Base-by-base conservation (phyloP, 1,284 basidiomycete species). In the Heterobasidion occidentale region DNA sequence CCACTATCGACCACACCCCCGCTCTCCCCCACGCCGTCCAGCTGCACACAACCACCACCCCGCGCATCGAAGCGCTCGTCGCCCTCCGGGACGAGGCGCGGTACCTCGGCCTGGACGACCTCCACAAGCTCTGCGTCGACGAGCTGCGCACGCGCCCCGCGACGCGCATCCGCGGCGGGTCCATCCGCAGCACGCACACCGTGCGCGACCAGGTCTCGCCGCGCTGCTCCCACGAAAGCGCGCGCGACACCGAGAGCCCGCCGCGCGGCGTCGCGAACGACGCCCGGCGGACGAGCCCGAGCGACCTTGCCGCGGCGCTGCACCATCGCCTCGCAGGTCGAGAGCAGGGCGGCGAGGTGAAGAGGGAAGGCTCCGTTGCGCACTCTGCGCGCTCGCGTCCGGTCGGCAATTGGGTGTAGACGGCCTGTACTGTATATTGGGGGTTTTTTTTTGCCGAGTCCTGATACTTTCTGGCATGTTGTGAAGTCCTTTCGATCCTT, bases 21-120 rank as follows among this genome's bases (percentile, higher is more conserved):
- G 62, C 68, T 15, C 77, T 91, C 11, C 88, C 89, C 1, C 80
- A 80, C 46, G 74, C 77, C 4, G 77, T 80, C 2, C 79, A 80
- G 54, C 75, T 83, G 38, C 74, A 76, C 57, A 68, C 75, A 36
- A 71, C 70, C 34, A 72, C 76, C 3, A 70, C 75, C 9, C 65
- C 71, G 1, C 80, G 81, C 15, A 70, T 89, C 15, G 86, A 88
- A 53, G 73, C 74, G 0, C 76, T 90, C 15, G 76, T 88, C 46
- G 85, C 88, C 57, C 77, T 90, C 17, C 79, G 87, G 8, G 87
- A 90, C 60, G 88, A 91, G 64, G 86, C 88, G 1, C 71, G 73
- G 45, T 90, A 83, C 64, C 80, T 92, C 27, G 80, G 79, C 27
- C 79, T 90, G 46, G 75, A 78, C 0, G 77, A 77, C 46, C 75